Evolutionary conservation across 768 basidiomycete genomes (phyloP), one percentile per base, ranked within the genome.

Genomic region (Kondoa malvinella): DNA sequence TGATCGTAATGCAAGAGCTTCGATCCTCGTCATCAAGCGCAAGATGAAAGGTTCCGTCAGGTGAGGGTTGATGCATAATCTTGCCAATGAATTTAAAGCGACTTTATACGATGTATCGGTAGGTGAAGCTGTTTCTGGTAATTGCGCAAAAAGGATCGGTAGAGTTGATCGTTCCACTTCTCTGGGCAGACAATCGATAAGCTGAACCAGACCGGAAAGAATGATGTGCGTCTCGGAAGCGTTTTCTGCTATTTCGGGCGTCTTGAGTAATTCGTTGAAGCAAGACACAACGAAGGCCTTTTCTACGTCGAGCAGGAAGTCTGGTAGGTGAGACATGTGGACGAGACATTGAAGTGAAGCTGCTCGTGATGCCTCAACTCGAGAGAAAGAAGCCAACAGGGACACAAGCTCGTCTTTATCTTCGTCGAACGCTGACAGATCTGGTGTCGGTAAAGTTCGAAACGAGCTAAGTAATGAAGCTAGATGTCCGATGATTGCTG

Each of bases 21-120:
- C 87, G 32, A 97, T 79, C 76, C 89, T 89, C 2, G 86, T 83
- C 1, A 81, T 82, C 27, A 95, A 79, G 21, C 88, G 84, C 60
- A 89, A 81, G 65, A 89, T 84, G 30, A 97, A 81, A 2, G 81
- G 85, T 74, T 89, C 89, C 76, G 94, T 96, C n/a, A 97, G 81
- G 16, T 83, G 80, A 0, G 86, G 81, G 56, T 85, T 84, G 8
- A 83, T 73, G 75, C 89, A 95, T 15, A 99, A 81, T 16, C 80
- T 81, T 65, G 83, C 82, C 58, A 97, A 81, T 16, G 85, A 40
- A n/a, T 67, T 62, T 25, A 75, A 68, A 8, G 69, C 68, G 25
- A 56, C 56, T 82, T 14, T 80, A 79, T 66, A 97, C 81, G 81
- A 77, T 77, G 15, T 83, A 84, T 3, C 83, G 80, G 25, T 82